These are phyloP conservation scores for Solanum piurae DNA, from an alignment of 257 asterid genomes.

Conservation along the genomic window DNA sequence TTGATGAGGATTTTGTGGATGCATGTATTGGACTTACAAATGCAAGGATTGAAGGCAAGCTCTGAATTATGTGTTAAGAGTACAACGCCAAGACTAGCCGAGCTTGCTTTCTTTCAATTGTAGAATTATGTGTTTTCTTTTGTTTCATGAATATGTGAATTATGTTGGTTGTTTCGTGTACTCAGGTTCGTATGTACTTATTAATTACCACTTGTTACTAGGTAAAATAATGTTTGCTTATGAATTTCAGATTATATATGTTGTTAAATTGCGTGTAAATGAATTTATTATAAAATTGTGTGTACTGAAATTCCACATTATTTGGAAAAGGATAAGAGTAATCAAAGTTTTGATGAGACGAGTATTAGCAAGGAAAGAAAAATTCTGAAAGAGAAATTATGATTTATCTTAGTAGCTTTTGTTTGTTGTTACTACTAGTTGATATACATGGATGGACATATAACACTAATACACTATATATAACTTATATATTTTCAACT, in stretches of 20 bases:
- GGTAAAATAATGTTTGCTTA: background rate
- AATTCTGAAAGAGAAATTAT: too few relatives aligned
- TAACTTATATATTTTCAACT: too few relatives aligned
- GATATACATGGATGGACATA: too few relatives aligned
- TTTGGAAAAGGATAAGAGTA: too few relatives aligned
- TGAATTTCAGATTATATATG: background rate
- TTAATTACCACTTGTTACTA: background rate
- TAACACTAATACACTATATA: too few relatives aligned
- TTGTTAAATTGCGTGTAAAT: background rate
- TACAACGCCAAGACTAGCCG: too few relatives aligned
- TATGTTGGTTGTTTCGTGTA: background rate
- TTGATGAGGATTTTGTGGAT: slow-evolving; percentile 79
- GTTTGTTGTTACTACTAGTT: too few relatives aligned
- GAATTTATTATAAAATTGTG: background rate
- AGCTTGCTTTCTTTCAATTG: background rate
- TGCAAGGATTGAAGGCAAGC: slow-evolving; percentile 60
- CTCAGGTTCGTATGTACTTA: background rate
- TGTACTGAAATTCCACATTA: too few relatives aligned
- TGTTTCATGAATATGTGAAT: background rate
- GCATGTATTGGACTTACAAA: slow-evolving; percentile 63
- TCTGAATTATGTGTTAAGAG: background rate
- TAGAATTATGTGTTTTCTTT: background rate
- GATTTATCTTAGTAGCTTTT: too few relatives aligned
- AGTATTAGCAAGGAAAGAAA: too few relatives aligned
- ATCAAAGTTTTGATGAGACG: too few relatives aligned